Evolutionary conservation across 306 rosid species (phyloP).

Genomic region (Sicyos baderoa): DNA sequence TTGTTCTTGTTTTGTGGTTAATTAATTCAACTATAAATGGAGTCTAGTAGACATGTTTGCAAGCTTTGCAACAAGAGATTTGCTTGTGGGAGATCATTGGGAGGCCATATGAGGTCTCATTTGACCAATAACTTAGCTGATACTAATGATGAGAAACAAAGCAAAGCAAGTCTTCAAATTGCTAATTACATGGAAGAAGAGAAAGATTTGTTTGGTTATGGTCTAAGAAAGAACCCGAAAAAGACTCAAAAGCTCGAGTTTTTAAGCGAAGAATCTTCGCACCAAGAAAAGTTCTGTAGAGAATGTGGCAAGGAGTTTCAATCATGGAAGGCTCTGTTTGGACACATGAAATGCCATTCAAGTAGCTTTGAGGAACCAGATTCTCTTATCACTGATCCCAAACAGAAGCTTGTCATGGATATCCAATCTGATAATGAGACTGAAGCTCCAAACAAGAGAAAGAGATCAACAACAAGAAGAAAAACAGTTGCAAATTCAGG

Average conservation of each 20-base stretch:
- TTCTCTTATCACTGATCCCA: conserved; percentile 42
- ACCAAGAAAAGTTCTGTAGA: conserved; percentile 50
- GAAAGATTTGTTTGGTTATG: conserved; percentile 36
- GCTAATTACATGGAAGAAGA: conserved; percentile 19
- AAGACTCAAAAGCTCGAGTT: conserved; percentile 56
- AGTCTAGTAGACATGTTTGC: conserved; percentile 53
- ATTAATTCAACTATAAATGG: conserved; percentile 31
- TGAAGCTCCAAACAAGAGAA: conserved; percentile 39
- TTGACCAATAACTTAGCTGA: conserved; percentile 34
- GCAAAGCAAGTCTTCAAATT: conserved; percentile 25
- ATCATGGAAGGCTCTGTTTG: conserved; percentile 78
- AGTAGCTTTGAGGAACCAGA: conserved; percentile 46
- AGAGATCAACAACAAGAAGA: conserved; percentile 51
- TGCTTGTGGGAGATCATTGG: conserved; percentile 83
- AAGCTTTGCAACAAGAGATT: conserved; percentile 75
- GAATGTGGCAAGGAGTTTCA: conserved; percentile 74
- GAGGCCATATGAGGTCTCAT: conserved; percentile 97
- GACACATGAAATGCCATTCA: conserved; percentile 84
- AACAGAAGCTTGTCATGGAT: conserved; percentile 40
- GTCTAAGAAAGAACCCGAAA: conserved; percentile 71
- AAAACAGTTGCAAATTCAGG: conserved; percentile 39
- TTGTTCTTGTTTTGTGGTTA: background rate
- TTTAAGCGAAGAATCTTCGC: conserved; percentile 36
- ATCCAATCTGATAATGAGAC: conserved; percentile 66
- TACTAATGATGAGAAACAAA: conserved; percentile 29